Evolutionary conservation across 768 basidiomycete species (phyloP).

Genomic region (Phanerochaete sordida): DNA sequence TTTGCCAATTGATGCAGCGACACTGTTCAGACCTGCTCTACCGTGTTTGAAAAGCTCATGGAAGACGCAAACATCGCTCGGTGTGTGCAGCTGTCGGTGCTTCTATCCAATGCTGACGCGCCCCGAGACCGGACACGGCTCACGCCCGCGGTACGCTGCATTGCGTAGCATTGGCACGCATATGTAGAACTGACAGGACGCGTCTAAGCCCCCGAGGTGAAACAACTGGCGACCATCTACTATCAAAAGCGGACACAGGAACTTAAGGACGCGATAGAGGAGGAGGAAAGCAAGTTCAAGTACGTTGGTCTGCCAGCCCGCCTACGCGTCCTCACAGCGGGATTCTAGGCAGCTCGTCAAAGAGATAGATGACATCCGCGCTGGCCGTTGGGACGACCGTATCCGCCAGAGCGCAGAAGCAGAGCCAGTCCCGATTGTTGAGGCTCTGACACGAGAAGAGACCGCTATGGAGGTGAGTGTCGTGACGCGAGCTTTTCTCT

Average conservation of each 20-base stretch:
- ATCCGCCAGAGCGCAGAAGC: conserved; percentile 26
- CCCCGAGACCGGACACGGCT: not conserved
- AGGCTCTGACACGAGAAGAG: not conserved
- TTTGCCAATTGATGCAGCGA: conserved; percentile 10
- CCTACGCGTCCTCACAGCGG: not conserved
- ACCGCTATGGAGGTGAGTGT: not conserved
- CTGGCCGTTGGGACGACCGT: conserved; percentile 59
- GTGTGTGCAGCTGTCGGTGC: not conserved
- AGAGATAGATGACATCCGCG: conserved; percentile 76
- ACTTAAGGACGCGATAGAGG: conserved; percentile 63
- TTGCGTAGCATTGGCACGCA: too few relatives aligned
- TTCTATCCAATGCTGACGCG: not conserved
- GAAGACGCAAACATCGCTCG: conserved; percentile 40
- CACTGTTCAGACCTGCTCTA: conserved; percentile 57
- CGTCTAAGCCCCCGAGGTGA: conserved; percentile 56
- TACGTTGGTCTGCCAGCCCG: conserved; percentile 27
- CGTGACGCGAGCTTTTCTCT: not conserved
- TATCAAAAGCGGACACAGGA: conserved; percentile 70
- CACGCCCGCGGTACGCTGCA: not conserved
- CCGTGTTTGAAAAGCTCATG: conserved; percentile 67
- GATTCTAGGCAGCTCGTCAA: conserved; percentile 51
- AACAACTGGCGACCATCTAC: conserved; percentile 70
- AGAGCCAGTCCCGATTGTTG: not conserved
- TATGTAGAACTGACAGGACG: too few relatives aligned
- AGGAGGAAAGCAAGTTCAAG: conserved; percentile 81